A percentile compares a stretch with the other conserved stretches of the same genome.
Conservation (phyloP, 176 grass and related monocot species). For the Zoysia pacifica region DNA sequence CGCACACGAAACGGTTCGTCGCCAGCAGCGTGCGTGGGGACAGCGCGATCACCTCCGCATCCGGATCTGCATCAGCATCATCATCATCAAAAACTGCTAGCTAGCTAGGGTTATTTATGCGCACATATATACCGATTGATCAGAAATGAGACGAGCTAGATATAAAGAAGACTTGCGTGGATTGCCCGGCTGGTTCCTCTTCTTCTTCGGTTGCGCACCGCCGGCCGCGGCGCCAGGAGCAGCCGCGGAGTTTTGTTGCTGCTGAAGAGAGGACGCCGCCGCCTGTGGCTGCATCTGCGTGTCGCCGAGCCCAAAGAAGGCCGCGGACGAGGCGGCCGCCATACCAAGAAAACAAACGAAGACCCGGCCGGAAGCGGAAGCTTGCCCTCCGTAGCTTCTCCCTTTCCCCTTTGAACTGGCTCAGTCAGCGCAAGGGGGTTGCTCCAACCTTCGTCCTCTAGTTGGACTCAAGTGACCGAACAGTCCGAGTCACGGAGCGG, state of each 20-base stretch:
- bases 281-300: conserved; percentile 49
- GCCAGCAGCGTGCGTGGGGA: conserved; percentile 83
- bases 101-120: not conserved
- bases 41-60: conserved; percentile 94
- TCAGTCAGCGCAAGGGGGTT: not conserved
- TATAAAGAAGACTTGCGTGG: conserved; percentile 66
- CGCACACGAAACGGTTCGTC: conserved; percentile 96
- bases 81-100: no score
- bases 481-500: conserved; percentile 42
- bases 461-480: conserved; percentile 43
- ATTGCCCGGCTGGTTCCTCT: conserved; percentile 88
- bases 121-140: not conserved
- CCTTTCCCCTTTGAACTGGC: not conserved
- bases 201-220: conserved; percentile 71
- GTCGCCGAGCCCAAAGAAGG: conserved; percentile 75
- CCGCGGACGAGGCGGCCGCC: conserved; percentile 62
- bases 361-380: not conserved
- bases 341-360: conserved; percentile 48
- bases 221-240: conserved; percentile 38
- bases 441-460: not conserved
- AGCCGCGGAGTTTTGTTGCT: conserved; percentile 24
- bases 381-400: not conserved
- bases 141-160: no score
- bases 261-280: conserved; percentile 6
- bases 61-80: conserved; percentile 59